Evolutionary conservation across 129 eudicot species (phyloP).

Genomic region (Solidago caesia): DNA sequence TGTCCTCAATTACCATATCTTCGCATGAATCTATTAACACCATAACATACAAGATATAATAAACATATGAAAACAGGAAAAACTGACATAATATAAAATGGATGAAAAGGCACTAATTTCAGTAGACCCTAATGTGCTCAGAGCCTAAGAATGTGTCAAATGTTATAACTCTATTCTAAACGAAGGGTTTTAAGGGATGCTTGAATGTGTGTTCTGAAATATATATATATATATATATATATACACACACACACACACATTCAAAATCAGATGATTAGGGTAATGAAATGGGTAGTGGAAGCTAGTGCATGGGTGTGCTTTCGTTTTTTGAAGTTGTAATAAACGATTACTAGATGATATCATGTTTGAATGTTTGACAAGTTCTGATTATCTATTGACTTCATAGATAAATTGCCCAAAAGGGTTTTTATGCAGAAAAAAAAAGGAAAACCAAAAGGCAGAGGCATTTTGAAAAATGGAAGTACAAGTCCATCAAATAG

Average conservation of each 20-base stretch:
- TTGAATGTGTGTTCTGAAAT: not conserved
- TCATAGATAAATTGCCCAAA: not conserved
- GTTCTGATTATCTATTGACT: not conserved
- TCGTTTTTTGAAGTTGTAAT: not conserved
- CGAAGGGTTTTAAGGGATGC: not conserved
- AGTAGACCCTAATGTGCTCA: not conserved
- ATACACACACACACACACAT: no score
- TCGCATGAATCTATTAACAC: conserved; percentile 79
- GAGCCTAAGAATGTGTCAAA: not conserved
- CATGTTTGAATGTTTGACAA: not conserved
- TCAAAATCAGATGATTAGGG: not conserved
- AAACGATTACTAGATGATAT: not conserved
- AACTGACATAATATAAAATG: not conserved
- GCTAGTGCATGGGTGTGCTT: not conserved
- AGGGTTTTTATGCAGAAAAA: not conserved
- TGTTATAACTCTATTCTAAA: not conserved
- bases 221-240: not conserved
- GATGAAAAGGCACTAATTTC: not conserved
- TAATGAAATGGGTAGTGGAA: not conserved
- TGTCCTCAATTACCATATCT: conserved; percentile 94
- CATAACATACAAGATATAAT: conserved; percentile 22
- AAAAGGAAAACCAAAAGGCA: not conserved
- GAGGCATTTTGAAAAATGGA: not conserved
- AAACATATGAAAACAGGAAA: not conserved
- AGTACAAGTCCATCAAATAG: not conserved